A percentile compares a stretch with the other conserved stretches of the same genome.
phyloP scores from a whole-genome alignment of 164 flowering plant species.

The Umbellularia californica region DNA sequence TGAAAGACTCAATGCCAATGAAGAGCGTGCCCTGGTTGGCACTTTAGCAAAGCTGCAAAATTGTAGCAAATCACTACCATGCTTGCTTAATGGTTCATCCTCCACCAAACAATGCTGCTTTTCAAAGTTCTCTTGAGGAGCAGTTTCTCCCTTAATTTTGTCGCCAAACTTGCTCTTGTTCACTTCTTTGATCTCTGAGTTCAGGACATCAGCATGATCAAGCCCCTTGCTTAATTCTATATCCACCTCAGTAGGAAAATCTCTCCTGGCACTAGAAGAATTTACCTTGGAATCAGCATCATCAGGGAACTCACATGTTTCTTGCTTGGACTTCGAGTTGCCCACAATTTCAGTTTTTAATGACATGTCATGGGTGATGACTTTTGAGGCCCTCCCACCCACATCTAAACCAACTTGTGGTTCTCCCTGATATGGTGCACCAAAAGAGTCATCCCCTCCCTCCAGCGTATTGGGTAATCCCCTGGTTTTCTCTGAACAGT shows the following conservation, averaged over 20 bases:
- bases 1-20: constrained; percentile 30
- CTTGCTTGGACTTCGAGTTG: constrained; percentile 25
- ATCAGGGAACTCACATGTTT: constrained; percentile 24
- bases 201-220: constrained; percentile 24
- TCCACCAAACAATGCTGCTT: constrained; percentile 19
- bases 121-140: constrained; percentile 16
- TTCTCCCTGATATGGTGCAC: constrained; percentile 27
- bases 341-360: constrained; percentile 26
- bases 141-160: constrained; percentile 28
- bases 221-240: constrained; percentile 1
- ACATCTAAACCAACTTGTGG: constrained; percentile 24
- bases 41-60: constrained; percentile 45
- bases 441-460: constrained; percentile 31
- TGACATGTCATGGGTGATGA: constrained; percentile 22
- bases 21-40: constrained; percentile 60
- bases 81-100: constrained; percentile 21
- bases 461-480: constrained; percentile 32
- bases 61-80: constrained; percentile 34
- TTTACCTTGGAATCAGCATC: neutral
- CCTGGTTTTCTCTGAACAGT: constrained; percentile 40
- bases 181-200: constrained; percentile 19
- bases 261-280: neutral
- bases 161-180: constrained; percentile 21
- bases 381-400: constrained; percentile 19
- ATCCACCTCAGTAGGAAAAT: neutral